These are phyloP conservation scores for Moringa oleifera DNA, from an alignment of 345 rosid genomes.

Conservation along the genomic window DNA sequence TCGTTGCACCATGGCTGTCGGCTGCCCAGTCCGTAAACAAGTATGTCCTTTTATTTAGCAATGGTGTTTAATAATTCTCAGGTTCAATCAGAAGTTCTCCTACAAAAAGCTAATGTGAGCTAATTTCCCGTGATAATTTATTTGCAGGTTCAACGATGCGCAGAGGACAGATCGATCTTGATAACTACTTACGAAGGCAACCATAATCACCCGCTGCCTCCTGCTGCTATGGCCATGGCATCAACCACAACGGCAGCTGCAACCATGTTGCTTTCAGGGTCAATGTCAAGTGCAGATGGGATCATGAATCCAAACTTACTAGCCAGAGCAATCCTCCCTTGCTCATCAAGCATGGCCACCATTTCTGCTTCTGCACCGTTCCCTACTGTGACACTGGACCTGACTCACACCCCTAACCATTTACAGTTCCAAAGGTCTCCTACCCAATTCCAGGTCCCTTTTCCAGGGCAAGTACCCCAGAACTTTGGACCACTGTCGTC, in stretches of 20 bases:
- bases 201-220: constrained; percentile 91
- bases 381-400: constrained; percentile 93
- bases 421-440: constrained; percentile 40
- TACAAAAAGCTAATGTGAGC: no score
- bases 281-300: constrained; percentile 89
- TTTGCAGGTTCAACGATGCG: constrained; percentile 87
- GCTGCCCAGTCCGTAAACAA: constrained; percentile 70
- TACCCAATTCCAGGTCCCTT: constrained; percentile 39
- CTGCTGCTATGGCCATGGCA: constrained; percentile 94
- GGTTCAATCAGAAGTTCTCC: neutral
- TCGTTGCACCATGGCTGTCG: constrained; percentile 69
- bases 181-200: constrained; percentile 94
- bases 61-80: no score
- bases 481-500: constrained; percentile 22
- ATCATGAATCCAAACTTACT: constrained; percentile 79
- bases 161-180: constrained; percentile 75
- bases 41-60: constrained; percentile 15
- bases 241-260: constrained; percentile 91
- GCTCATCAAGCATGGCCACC: constrained; percentile 87
- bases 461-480: constrained; percentile 28
- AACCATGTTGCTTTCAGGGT: constrained; percentile 81
- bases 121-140: no score
- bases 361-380: constrained; percentile 97
- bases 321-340: constrained; percentile 83
- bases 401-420: constrained; percentile 68